Base-by-base conservation (phyloP, 257 asterid species). In the Gentiana dahurica region DNA sequence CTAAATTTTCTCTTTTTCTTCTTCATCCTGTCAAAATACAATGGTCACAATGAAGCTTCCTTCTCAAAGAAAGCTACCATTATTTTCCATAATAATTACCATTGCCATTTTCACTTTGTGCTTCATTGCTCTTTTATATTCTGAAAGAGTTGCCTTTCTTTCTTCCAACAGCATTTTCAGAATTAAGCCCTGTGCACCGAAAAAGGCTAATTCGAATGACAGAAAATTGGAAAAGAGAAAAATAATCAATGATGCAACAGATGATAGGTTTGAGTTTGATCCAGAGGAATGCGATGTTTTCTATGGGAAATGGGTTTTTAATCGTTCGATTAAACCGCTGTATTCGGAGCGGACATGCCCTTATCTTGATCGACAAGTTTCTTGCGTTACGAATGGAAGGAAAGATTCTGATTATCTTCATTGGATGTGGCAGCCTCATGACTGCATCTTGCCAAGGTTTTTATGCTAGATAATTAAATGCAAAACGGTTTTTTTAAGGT, bases 401-500 rank as follows among this genome's bases (percentile, higher is more conserved):
- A 58, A 53, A 5, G 95, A 91, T 70, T 66, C 79, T 0, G 79
- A 78, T 33, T 87, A 87, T 73, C 83, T 63, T 60, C 76, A 73
- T 55, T 91, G 95, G 96, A 85, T 79, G 55, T 91, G 98, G 98
- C 79, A 66, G 81, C 95, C 95, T 4, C 88, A 87, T 66, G 95
- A 85, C 58, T 91, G 98, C 80, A 81, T 87, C 65, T 79, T 91
- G 85, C 96, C 98, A 35, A 77, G 89, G 96, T 83, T 49, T 61
- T 65, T 33, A 43, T 54, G n/a, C 24, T 24, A 24, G 0, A 24
- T 24, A 24, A 24, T 24, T 24, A 24, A 24, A 24, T 24, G 24
- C 24, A 24, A 24, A 24, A 24, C 24, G 24, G 24, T 24, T 1
- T 24, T 24, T 24, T 24, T 24, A 24, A 24, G 24, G 24, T 24